Conservation (phyloP, 1,139 yeast genomes). For the Meyerozyma guilliermondii region DNA sequence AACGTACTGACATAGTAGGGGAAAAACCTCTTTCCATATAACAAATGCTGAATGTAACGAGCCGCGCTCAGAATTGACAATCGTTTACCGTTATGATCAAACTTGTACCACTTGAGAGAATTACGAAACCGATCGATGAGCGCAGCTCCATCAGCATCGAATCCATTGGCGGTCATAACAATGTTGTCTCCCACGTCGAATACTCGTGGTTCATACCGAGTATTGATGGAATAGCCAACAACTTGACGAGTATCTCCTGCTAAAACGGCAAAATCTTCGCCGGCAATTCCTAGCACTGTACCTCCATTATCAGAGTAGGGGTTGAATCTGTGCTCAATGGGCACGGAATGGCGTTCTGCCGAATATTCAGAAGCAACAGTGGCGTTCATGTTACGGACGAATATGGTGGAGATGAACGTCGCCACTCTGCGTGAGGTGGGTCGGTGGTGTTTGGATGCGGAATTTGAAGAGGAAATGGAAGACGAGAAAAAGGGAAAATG, state of each 20-base stretch:
- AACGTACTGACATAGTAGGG: constrained; percentile 96
- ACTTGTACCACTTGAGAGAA: constrained; percentile 90
- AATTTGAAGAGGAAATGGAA: too few relatives aligned
- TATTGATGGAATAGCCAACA: constrained; percentile 87
- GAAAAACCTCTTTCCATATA: constrained; percentile 91
- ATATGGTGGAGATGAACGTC: not conserved
- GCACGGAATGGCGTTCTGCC: constrained; percentile 47
- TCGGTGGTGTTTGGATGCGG: not conserved
- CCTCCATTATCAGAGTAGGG: constrained; percentile 98
- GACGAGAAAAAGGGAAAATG: not conserved
- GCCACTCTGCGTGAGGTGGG: not conserved
- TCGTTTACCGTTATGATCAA: constrained; percentile 70
- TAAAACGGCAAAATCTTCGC: constrained; percentile 91
- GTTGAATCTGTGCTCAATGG: constrained; percentile 90
- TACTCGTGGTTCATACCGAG: constrained; percentile 89
- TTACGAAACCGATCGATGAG: constrained; percentile 72
- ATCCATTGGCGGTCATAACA: constrained; percentile 89
- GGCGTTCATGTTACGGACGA: constrained; percentile 10
- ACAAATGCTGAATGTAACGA: constrained; percentile 81
- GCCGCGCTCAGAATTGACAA: constrained; percentile 75
- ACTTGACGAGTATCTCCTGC: constrained; percentile 99
- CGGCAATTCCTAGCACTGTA: constrained; percentile 94
- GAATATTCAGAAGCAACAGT: constrained; percentile 63
- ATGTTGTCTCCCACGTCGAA: constrained; percentile 86
- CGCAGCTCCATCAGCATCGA: constrained; percentile 91